These are phyloP conservation scores for Lichtheimia ornata DNA, from an alignment of 371 early-diverging fungal genomes.

Conservation along the genomic window DNA sequence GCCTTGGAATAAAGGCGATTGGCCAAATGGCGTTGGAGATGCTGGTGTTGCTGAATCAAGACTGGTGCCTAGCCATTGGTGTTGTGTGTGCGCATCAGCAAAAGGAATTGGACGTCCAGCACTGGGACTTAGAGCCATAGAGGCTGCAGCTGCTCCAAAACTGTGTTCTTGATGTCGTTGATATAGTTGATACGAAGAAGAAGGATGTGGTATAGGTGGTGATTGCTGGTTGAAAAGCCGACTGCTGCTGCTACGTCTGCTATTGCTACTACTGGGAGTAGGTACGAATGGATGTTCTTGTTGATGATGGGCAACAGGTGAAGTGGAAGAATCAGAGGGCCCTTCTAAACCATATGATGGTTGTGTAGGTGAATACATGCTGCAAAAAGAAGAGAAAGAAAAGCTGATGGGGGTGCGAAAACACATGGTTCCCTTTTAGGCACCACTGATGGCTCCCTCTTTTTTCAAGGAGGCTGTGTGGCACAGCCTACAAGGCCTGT, in stretches of 20 bases:
- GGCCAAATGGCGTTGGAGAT: conserved; percentile 12
- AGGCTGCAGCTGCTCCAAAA: not conserved
- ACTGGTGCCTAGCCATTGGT: conserved; percentile 45
- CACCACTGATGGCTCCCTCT: not conserved
- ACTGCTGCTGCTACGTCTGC: not conserved
- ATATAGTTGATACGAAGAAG: conserved; percentile 26
- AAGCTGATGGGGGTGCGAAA: not conserved
- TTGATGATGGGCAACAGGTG: not conserved
- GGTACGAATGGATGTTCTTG: not conserved
- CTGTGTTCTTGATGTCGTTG: conserved; percentile 34
- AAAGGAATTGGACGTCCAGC: conserved; percentile 17
- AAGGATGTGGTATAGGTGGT: conserved; percentile 21
- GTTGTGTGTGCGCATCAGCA: conserved; percentile 26
- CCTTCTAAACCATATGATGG: not conserved
- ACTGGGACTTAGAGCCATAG: not conserved
- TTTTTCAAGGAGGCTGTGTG: not conserved
- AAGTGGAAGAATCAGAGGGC: not conserved
- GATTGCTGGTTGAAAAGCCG: conserved; percentile 13
- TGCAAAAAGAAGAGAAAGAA: not conserved
- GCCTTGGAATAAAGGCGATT: conserved; percentile 36
- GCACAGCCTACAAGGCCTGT: too few species aligned
- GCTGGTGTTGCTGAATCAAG: conserved; percentile 28
- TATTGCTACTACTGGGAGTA: not conserved
- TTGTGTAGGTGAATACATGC: conserved; percentile 2
- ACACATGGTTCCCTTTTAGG: not conserved